phyloP scores from a whole-genome alignment of 768 basidiomycete species.

The Pulveroboletus sp. region DNA sequence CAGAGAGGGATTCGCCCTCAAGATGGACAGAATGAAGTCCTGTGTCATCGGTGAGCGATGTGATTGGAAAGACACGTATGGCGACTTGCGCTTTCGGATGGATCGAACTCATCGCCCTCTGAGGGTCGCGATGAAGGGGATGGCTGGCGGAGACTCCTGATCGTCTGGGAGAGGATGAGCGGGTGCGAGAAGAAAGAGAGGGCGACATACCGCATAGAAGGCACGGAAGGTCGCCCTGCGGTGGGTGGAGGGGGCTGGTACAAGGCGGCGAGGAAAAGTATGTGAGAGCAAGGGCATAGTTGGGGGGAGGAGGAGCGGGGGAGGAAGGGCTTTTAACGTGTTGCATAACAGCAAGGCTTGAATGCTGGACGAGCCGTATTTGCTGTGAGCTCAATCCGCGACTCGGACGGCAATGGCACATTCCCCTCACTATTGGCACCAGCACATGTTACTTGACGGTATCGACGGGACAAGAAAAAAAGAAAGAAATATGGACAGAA shows the following conservation, averaged over 20 bases:
- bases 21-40: constrained; percentile 96
- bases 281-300: constrained; percentile 22
- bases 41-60: constrained; percentile 31
- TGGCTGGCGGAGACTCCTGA: constrained; percentile 26
- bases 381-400: constrained; percentile 27
- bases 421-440: constrained; percentile 8
- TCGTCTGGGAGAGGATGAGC: constrained; percentile 26
- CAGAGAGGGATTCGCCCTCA: constrained; percentile 86
- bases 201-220: constrained; percentile 49
- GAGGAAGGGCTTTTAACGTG: constrained; percentile 21
- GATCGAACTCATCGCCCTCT: constrained; percentile 24
- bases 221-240: constrained; percentile 44
- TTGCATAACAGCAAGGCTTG: constrained; percentile 12
- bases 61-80: neutral
- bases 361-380: constrained; percentile 21
- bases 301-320: neutral
- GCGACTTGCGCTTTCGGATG: constrained; percentile 48
- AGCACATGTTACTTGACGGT: neutral
- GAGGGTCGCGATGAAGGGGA: constrained; percentile 3
- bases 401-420: constrained; percentile 21
- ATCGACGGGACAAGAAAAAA: neutral
- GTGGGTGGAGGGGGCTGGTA: constrained; percentile 28
- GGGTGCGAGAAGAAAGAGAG: constrained; percentile 5
- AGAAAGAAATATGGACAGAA: neutral
- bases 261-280: constrained; percentile 18